Evolutionary conservation across 2,329 filamentous ascomycete species (phyloP).

Genomic region (Phaeosphaeriaceae sp.): DNA sequence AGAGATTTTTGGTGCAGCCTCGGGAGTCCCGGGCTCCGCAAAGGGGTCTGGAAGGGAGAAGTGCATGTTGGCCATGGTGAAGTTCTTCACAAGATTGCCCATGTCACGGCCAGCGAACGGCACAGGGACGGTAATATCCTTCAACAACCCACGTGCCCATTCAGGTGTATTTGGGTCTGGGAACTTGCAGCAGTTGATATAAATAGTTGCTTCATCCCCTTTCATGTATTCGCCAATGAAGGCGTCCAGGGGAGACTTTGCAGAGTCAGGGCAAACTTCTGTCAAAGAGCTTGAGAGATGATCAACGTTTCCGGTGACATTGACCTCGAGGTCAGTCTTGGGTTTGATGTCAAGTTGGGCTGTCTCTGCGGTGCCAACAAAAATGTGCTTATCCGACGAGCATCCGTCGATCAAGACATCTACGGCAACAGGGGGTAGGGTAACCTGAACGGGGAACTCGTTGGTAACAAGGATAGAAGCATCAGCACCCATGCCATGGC

Average conservation of each 20-base stretch:
- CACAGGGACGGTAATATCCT: constrained; percentile 81
- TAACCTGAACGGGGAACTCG: constrained; percentile 76
- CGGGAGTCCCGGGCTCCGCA: constrained; percentile 75
- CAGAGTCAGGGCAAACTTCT: constrained; percentile 74
- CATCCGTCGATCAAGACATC: constrained; percentile 87
- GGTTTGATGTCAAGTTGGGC: constrained; percentile 71
- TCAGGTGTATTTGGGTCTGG: constrained; percentile 72
- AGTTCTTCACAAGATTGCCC: constrained; percentile 84
- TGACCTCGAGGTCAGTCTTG: constrained; percentile 68
- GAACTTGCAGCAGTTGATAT: constrained; percentile 77
- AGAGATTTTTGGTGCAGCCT: constrained; percentile 78
- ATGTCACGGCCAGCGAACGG: constrained; percentile 83
- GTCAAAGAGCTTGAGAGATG: constrained; percentile 77
- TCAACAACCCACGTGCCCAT: constrained; percentile 83
- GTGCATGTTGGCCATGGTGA: constrained; percentile 82
- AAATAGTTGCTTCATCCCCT: constrained; percentile 78
- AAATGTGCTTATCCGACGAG: constrained; percentile 73
- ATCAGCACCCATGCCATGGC: constrained; percentile 77
- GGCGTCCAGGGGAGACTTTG: constrained; percentile 82
- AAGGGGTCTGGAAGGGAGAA: constrained; percentile 83
- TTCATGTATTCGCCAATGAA: constrained; percentile 82
- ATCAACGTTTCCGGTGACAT: constrained; percentile 74
- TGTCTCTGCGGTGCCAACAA: constrained; percentile 77
- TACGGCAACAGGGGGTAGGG: constrained; percentile 81
- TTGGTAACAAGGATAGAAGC: constrained; percentile 76